Base-by-base conservation (phyloP, 805 yeast genomes). In the Yamadazyma akitaensis region DNA sequence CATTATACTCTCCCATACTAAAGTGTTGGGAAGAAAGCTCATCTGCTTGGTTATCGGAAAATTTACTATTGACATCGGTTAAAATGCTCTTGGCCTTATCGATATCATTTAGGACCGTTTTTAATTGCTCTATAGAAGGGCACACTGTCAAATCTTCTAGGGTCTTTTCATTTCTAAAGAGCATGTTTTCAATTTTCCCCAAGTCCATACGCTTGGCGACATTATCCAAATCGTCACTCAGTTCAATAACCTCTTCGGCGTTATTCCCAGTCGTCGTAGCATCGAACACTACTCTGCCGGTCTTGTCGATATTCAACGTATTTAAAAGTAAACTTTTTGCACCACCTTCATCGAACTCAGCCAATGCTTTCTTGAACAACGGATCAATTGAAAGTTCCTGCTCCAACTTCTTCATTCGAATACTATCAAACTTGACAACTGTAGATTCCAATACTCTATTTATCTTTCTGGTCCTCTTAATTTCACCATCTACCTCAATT, bases 341-440 rank as follows among this genome's bases (percentile, higher is more conserved):
- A 2, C 94, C 92, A 34, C 91, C 91, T 65, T 85, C 92, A 60
- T 86, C 94, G 55, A 85, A 85, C 43, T 85, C 91, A 0, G 89
- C 81, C 42, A 85, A 67, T 0, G 88, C 85, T 57, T 82, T 84
- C 54, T 83, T 84, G 62, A 86, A 86, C 25, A 86, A 67, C 0
- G 92, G 92, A 63, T 86, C 92, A 32, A 84, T 81, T 31, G 75
- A 75, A 18, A 82, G 62, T 55, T 83, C 89, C 58, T 79, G 80
- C 42, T 84, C 89, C 41, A 82, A 63, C 48, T 80, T 76, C 55
- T 78, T 80, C 54, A 81, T 61, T 49, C 65, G 69, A 10, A 85
- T 66, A 2, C 71, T 55, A 3, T 75, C 78, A 60, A 83, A 83
- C 37, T 61, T 70, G 1, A 76, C 80, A 43, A 77, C 57, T 0